Percentiles rank a stretch among this genome's conserved stretches.
Conservation (phyloP, 2,329 filamentous ascomycete species). For the Talaromyces pinophilus region DNA sequence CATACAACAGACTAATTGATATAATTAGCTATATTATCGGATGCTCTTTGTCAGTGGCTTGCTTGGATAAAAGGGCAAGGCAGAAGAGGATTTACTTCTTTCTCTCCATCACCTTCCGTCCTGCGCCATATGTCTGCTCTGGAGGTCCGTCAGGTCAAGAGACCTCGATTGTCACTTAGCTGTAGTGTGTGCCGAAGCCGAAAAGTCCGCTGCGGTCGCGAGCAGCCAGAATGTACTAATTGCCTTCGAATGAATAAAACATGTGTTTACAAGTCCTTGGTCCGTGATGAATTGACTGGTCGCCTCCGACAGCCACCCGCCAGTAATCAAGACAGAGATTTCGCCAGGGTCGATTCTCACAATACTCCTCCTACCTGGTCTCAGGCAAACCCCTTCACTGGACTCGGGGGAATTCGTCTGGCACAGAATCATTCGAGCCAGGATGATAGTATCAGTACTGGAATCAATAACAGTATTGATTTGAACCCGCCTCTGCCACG, state of each 20-base stretch:
- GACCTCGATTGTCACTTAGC: constrained; percentile 24
- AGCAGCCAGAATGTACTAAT: constrained; percentile 26
- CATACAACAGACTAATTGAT: background rate
- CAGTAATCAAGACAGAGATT: no score
- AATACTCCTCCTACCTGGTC: background rate
- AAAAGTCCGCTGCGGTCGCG: constrained; percentile 26
- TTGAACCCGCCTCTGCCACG: background rate
- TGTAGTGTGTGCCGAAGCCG: constrained; percentile 25
- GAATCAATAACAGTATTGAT: background rate
- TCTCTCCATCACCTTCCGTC: background rate
- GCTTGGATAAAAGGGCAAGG: no score
- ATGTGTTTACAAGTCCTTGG: constrained; percentile 22
- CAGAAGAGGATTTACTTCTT: background rate
- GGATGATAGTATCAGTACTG: background rate
- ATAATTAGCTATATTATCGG: no score
- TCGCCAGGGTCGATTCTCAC: background rate
- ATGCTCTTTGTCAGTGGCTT: no score
- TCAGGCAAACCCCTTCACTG: background rate
- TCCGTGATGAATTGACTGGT: background rate
- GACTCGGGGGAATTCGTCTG: background rate
- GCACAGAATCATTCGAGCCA: background rate
- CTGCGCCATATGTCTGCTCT: background rate
- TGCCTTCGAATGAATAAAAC: constrained; percentile 24
- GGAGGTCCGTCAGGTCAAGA: constrained; percentile 20
- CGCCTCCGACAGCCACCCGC: background rate